These are phyloP conservation scores for Ascochyta pisi DNA, from an alignment of 2,329 filamentous ascomycete species.

Conservation along the genomic window DNA sequence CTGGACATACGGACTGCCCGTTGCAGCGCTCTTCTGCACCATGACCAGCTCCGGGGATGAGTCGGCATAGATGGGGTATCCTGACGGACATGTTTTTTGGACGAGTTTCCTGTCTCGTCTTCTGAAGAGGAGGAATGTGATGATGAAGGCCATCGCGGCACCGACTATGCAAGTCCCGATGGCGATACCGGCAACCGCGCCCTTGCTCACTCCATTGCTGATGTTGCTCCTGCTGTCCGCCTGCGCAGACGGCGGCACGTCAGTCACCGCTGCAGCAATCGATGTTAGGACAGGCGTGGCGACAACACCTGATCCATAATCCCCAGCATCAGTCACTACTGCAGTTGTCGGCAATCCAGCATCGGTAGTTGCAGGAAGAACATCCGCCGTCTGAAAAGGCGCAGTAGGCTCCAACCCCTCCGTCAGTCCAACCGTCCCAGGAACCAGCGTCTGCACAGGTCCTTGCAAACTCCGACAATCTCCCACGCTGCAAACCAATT, in stretches of 20 bases:
- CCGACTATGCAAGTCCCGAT: conserved; percentile 28
- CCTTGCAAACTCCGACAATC: not conserved
- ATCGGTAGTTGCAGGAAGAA: no score
- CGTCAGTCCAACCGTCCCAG: not conserved
- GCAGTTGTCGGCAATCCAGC: not conserved
- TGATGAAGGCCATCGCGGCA: conserved; percentile 37
- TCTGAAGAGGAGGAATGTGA: conserved; percentile 41
- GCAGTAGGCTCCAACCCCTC: not conserved
- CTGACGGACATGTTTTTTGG: conserved; percentile 8
- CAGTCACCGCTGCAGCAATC: not conserved
- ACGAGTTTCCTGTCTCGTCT: conserved; percentile 23
- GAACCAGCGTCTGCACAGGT: not conserved
- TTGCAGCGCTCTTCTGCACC: conserved; percentile 27
- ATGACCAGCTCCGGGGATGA: conserved; percentile 35
- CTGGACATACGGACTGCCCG: conserved; percentile 33
- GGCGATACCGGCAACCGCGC: conserved; percentile 16
- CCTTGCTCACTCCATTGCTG: conserved; percentile 3
- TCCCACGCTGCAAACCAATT: not conserved
- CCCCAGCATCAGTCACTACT: not conserved
- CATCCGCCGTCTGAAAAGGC: not conserved
- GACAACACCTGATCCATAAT: not conserved
- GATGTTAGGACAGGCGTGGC: not conserved
- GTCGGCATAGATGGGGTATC: conserved; percentile 26
- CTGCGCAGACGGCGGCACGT: not conserved
- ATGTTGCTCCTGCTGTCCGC: not conserved